phyloP scores from a whole-genome alignment of 1,284 basidiomycete genomes.

The Naganishia sp. region DNA sequence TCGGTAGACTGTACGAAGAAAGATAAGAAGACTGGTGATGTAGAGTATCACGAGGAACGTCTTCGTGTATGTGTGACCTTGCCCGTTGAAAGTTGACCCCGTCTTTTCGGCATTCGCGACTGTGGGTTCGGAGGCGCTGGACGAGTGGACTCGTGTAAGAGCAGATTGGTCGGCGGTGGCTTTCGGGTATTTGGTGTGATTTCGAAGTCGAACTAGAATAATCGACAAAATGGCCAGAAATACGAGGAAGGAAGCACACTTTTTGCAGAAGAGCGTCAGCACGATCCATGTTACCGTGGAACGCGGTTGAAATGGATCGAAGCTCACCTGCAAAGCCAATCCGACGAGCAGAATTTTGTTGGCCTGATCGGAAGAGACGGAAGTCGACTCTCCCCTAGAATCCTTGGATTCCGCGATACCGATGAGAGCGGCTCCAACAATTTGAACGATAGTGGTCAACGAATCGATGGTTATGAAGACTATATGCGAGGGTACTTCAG shows the following conservation, averaged over 20 bases:
- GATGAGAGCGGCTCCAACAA: conserved; percentile 55
- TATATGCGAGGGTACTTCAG: conserved; percentile 15
- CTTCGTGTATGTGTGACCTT: conserved; percentile 31
- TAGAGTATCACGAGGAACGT: conserved; percentile 43
- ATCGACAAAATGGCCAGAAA: conserved; percentile 45
- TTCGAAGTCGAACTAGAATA: conserved; percentile 24
- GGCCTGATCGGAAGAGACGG: conserved; percentile 47
- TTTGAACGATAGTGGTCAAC: conserved; percentile 51
- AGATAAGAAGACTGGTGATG: conserved; percentile 45
- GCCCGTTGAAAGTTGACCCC: neutral
- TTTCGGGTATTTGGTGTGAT: conserved; percentile 12
- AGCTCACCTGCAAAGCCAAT: conserved; percentile 49
- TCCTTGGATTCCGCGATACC: conserved; percentile 50
- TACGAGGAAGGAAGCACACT: conserved; percentile 49
- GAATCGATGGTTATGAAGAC: conserved; percentile 52
- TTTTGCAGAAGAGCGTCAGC: conserved; percentile 14
- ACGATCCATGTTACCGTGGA: conserved; percentile 5
- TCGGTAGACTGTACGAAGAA: conserved; percentile 53
- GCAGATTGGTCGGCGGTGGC: conserved; percentile 1
- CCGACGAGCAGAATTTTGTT: conserved; percentile 55
- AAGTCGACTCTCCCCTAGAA: conserved; percentile 37
- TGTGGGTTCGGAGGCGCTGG: conserved; percentile 17
- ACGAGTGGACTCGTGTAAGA: conserved; percentile 30
- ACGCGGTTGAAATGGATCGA: neutral
- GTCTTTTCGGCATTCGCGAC: neutral